Evolutionary conservation across 371 early-diverging fungal genomes (phyloP).

Genomic region (Rhizoclosmatium hyalinum): DNA sequence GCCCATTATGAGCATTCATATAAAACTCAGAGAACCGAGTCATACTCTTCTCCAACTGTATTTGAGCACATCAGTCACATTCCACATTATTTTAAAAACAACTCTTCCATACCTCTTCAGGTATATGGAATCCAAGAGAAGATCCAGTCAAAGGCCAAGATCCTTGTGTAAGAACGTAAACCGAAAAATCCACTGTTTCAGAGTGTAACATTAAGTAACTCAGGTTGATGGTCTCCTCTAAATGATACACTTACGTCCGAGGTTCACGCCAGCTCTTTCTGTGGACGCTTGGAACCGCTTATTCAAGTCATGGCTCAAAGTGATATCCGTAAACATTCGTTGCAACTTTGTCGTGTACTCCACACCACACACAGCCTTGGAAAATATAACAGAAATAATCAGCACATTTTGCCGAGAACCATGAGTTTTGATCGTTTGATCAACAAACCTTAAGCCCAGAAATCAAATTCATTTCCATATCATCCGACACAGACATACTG

Average conservation of each 20-base stretch:
- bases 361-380: conserved; percentile 72
- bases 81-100: neutral
- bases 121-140: conserved; percentile 14
- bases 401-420: no score
- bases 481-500: conserved; percentile 52
- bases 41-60: conserved; percentile 72
- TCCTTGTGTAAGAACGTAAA: conserved; percentile 83
- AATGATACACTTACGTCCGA: conserved; percentile 34
- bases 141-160: conserved; percentile 76
- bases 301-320: conserved; percentile 76
- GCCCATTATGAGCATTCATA: conserved; percentile 74
- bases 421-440: neutral
- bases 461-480: conserved; percentile 56
- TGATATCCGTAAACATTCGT: conserved; percentile 89
- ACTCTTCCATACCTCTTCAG: conserved; percentile 27
- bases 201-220: neutral
- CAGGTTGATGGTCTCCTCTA: neutral
- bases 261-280: neutral
- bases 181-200: conserved; percentile 71
- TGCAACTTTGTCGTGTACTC: conserved; percentile 91
- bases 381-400: neutral
- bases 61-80: neutral
- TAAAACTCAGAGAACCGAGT: conserved; percentile 80
- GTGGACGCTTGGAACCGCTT: conserved; percentile 59
- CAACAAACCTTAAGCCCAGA: conserved; percentile 46